Base-by-base conservation (phyloP, 169 alveolate genomes). In the Plasmodium falciparum region DNA sequence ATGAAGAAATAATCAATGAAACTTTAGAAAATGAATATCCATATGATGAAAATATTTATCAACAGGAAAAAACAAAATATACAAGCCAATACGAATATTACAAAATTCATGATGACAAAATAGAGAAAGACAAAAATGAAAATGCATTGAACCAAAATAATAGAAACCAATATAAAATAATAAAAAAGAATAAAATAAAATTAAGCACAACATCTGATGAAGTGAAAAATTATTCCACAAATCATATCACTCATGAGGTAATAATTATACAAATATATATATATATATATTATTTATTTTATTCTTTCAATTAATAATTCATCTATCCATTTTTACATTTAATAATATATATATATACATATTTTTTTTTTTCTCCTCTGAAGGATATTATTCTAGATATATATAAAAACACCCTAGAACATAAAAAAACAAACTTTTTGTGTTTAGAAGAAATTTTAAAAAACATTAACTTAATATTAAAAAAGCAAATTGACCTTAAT, bases 401-500 rank as follows among this genome's bases (percentile, higher is more conserved):
- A 63, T 29, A 76, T 22, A 76, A 49, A 76, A 62, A 76, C 17
- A 76, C 89, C 20, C 11, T 63, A 22, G 89, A 76, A 52, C 89
- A 76, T 39, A 76, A 76, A 69, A 49, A 76, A 45, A 76, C 75
- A 20, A 76, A 76, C 43, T 63, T 63, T 66, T 17, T 76, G 29
- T 76, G 89, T 67, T 69, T 76, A 52, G 89, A 76, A 54, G 89
- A 76, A 39, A 76, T 76, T 43, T 58, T 76, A 52, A 76, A 76
- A 54, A 76, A 76, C 24, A 62, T 63, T 26, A 67, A 43, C 13
- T 69, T 76, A 50, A 63, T 76, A 9, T 54, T 76, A 43, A 58
- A 76, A 39, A 11, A 26, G 17, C 89, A 76, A 76, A 62, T 63
- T 52, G 63, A 76, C 63, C 63, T 76, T 11, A 62, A 54, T 56